Conservation (phyloP, 2,329 filamentous ascomycete genomes). For the Xylaria sp. region DNA sequence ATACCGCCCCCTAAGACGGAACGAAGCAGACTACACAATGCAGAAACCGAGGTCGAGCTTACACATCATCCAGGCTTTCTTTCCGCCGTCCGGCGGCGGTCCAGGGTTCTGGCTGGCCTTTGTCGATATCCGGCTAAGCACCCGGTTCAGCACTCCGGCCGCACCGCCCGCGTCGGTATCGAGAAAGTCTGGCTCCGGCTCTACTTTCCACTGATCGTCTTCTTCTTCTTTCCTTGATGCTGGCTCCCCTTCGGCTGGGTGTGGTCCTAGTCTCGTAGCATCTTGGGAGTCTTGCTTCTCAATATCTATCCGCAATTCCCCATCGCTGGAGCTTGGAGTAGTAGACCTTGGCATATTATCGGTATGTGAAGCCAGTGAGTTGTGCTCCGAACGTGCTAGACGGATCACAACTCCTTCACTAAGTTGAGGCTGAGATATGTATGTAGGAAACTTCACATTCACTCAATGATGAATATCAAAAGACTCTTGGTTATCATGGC, state of each 20-base stretch:
- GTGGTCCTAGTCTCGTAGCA: slow-evolving; percentile 10
- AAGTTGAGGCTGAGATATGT: not conserved
- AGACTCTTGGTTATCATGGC: slow-evolving; percentile 8
- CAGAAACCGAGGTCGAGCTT: slow-evolving; percentile 34
- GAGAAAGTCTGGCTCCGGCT: slow-evolving; percentile 42
- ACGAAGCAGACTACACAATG: slow-evolving; percentile 33
- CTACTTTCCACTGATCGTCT: slow-evolving; percentile 34
- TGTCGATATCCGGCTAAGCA: slow-evolving; percentile 55
- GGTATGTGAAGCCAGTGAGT: not conserved
- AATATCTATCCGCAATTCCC: slow-evolving; percentile 41
- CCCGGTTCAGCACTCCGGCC: slow-evolving; percentile 49
- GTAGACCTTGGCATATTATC: slow-evolving; percentile 37
- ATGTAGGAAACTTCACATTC: slow-evolving; percentile 22
- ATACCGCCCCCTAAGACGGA: not conserved
- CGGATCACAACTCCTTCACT: not conserved
- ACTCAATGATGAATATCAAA: slow-evolving; percentile 17
- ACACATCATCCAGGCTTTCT: slow-evolving; percentile 59
- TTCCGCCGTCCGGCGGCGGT: slow-evolving; percentile 63
- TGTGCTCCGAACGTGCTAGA: not conserved
- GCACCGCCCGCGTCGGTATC: slow-evolving; percentile 42
- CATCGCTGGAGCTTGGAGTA: slow-evolving; percentile 40
- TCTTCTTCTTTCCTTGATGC: slow-evolving; percentile 17
- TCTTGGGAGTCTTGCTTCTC: slow-evolving; percentile 39
- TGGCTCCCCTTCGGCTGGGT: slow-evolving; percentile 10
- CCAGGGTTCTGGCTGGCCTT: slow-evolving; percentile 55